These are phyloP conservation scores for Paramecium bursaria DNA, from an alignment of 73 alveolate genomes.

Conservation along the genomic window DNA sequence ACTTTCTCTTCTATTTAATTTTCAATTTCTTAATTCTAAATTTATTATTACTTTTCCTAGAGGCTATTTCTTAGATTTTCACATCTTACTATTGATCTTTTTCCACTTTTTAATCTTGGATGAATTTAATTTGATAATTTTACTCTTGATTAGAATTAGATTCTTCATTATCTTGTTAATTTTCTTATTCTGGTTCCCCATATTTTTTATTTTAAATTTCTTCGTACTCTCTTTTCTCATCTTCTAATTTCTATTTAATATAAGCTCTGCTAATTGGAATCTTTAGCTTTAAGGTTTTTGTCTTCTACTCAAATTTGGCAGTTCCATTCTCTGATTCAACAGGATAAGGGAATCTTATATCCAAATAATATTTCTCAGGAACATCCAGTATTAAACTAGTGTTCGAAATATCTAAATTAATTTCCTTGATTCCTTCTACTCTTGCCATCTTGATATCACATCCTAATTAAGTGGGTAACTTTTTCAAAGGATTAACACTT, in stretches of 20 bases:
- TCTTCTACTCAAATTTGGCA: constrained; percentile 93
- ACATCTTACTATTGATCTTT: too few relatives aligned
- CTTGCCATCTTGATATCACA: constrained; percentile 74
- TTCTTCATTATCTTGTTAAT: not conserved
- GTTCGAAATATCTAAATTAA: constrained; percentile 87
- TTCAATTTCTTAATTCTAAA: too few relatives aligned
- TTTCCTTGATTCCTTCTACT: constrained; percentile 77
- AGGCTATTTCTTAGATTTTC: too few relatives aligned
- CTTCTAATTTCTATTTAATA: constrained; percentile 6
- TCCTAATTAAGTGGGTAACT: constrained; percentile 79
- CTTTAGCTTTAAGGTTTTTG: constrained; percentile 80
- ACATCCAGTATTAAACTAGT: constrained; percentile 86
- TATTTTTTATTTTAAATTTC: not conserved
- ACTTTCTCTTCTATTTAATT: too few relatives aligned
- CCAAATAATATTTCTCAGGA: constrained; percentile 88
- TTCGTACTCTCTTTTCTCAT: constrained; percentile 9
- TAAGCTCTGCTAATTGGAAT: constrained; percentile 72
- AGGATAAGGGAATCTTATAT: constrained; percentile 87
- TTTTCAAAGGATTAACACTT: constrained; percentile 73
- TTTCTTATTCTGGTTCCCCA: not conserved
- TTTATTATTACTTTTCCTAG: too few relatives aligned
- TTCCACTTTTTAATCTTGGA: too few relatives aligned
- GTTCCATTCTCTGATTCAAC: constrained; percentile 84
- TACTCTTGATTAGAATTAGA: not conserved
- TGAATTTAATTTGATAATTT: not conserved